phyloP scores from a whole-genome alignment of 768 basidiomycete species.

The Leccinum rimulosum region DNA sequence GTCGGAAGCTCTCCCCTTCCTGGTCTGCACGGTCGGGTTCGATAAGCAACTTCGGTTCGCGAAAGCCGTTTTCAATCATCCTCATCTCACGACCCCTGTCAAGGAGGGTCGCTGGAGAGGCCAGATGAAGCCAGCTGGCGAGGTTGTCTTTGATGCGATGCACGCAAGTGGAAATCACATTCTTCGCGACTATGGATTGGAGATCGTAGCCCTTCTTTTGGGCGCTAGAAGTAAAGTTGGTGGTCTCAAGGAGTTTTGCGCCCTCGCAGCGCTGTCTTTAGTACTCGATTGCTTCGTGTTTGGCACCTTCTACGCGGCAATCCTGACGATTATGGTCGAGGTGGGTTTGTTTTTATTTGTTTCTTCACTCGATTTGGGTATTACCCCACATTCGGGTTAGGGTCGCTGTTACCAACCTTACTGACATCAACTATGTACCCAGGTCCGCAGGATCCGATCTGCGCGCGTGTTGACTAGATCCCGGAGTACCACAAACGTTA shows the following conservation, averaged over 20 bases:
- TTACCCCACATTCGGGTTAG: conserved; percentile 8
- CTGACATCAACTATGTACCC: conserved; percentile 10
- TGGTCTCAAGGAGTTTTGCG: conserved; percentile 91
- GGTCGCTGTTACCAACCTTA: conserved; percentile 3
- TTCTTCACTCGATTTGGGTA: conserved; percentile 2
- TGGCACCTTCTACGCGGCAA: conserved; percentile 85
- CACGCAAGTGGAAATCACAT: conserved; percentile 77
- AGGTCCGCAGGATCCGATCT: conserved; percentile 72
- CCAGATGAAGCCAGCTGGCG: conserved; percentile 71
- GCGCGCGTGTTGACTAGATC: conserved; percentile 50
- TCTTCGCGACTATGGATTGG: conserved; percentile 89
- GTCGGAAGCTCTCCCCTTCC: conserved; percentile 94
- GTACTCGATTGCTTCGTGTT: conserved; percentile 84
- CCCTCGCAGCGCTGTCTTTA: conserved; percentile 86
- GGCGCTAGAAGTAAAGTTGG: conserved; percentile 87
- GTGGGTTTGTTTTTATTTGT: conserved; percentile 41
- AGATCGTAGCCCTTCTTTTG: conserved; percentile 83
- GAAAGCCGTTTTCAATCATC: conserved; percentile 83
- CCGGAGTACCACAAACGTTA: conserved; percentile 29
- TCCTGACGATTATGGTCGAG: conserved; percentile 96
- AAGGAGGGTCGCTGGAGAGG: conserved; percentile 39
- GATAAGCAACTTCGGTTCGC: conserved; percentile 96
- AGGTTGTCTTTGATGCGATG: conserved; percentile 83
- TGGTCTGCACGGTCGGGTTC: conserved; percentile 97
- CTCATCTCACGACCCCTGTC: conserved; percentile 48